phyloP scores from a whole-genome alignment of 345 rosid species.

The Brassica carinata region DNA sequence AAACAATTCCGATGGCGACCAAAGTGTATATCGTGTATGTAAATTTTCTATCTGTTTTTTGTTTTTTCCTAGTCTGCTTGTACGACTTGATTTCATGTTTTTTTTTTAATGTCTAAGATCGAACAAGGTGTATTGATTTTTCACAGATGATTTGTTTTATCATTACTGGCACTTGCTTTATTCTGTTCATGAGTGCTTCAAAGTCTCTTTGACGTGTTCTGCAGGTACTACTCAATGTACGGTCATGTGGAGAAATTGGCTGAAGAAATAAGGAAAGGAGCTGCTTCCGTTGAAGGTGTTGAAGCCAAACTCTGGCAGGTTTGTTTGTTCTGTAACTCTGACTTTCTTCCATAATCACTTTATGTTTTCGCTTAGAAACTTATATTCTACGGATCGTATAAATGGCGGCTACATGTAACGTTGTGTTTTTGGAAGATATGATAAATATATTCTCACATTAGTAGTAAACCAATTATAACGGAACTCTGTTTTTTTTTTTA shows the following conservation, averaged over 20 bases:
- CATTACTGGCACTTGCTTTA: neutral
- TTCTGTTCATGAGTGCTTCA: neutral
- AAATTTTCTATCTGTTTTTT: neutral
- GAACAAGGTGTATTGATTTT: neutral
- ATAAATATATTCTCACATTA: neutral
- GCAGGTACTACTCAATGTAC: conserved; percentile 95
- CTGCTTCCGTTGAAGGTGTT: conserved; percentile 94
- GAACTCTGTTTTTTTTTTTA: neutral
- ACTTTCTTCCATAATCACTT: neutral
- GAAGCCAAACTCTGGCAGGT: conserved; percentile 98
- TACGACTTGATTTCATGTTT: neutral
- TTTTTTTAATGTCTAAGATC: conserved; percentile 1
- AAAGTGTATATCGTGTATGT: conserved; percentile 83
- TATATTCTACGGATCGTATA: neutral
- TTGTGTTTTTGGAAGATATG: neutral
- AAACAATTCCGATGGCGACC: conserved; percentile 52
- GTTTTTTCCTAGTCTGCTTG: neutral
- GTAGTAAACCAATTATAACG: neutral
- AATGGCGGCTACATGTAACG: neutral
- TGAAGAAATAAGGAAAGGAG: conserved; percentile 88
- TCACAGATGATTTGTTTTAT: neutral
- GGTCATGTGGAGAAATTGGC: conserved; percentile 95
- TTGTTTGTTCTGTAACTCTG: conserved; percentile 6
- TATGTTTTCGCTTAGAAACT: neutral
- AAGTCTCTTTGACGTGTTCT: conserved; percentile 8